A percentile compares a stretch with the other conserved stretches of the same genome.
Conservation (phyloP, 140 eudicot species). For the Stevia rebaudiana region DNA sequence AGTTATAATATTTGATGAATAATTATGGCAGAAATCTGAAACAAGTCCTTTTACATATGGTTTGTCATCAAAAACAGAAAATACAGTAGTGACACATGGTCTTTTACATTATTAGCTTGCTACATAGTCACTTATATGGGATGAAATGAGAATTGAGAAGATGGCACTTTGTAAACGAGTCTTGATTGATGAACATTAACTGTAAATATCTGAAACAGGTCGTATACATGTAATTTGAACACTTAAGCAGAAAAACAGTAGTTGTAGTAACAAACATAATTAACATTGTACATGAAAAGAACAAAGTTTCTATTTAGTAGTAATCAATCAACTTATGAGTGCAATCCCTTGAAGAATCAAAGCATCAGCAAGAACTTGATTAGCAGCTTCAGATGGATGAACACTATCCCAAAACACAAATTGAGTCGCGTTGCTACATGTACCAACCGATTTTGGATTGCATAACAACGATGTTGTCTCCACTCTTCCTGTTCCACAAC, state of each 20-base stretch:
- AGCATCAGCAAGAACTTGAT: conserved; percentile 74
- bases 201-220: neutral
- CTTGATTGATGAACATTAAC: conserved; percentile 1
- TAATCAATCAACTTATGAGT: conserved; percentile 52
- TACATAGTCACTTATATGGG: too few species aligned
- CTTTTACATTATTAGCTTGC: too few species aligned
- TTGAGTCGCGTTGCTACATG: conserved; percentile 74
- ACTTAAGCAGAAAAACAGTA: conserved; percentile 13
- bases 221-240: conserved; percentile 18
- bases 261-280: conserved; percentile 18
- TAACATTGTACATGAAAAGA: conserved; percentile 33
- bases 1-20: conserved; percentile 5
- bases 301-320: conserved; percentile 14
- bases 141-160: too few species aligned
- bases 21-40: neutral
- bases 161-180: neutral
- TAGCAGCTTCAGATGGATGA: conserved; percentile 91
- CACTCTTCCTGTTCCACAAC: conserved; percentile 86
- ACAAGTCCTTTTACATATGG: conserved; percentile 7
- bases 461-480: conserved; percentile 78
- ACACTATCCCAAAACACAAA: conserved; percentile 97
- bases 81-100: too few species aligned
- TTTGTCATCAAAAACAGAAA: neutral
- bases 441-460: conserved; percentile 82
- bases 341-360: conserved; percentile 61